Percentiles rank a stretch among this genome's conserved stretches.
Conservation (phyloP, 257 asterid species). For the Nicotiana sylvestris region DNA sequence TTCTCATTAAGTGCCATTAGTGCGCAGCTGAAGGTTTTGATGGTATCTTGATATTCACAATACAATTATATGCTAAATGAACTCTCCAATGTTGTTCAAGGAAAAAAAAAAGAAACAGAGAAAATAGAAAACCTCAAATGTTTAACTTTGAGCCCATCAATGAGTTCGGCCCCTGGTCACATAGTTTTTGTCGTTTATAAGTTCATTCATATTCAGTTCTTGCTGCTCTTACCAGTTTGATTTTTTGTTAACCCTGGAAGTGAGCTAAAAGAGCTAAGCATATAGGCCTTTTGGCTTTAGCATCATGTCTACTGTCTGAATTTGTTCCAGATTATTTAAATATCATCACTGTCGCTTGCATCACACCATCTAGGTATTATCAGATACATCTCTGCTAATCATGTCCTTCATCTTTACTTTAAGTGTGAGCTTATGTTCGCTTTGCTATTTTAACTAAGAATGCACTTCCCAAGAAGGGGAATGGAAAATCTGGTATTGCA, state of each 20-base stretch:
- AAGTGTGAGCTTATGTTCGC: background rate
- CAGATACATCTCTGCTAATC: background rate
- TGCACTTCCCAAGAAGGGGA: too few species aligned
- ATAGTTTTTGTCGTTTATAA: background rate
- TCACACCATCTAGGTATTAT: background rate
- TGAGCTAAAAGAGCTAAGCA: background rate
- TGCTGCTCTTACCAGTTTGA: background rate
- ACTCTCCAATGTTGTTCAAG: background rate
- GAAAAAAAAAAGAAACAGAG: background rate
- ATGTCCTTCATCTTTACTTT: background rate
- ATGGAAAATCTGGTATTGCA: too few species aligned
- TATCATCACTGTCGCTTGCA: background rate
- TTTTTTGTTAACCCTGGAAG: background rate
- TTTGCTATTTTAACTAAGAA: too few species aligned
- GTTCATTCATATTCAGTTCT: background rate
- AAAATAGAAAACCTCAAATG: background rate
- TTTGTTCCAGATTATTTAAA: background rate
- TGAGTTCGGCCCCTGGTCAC: background rate
- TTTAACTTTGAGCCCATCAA: constrained; percentile 2
- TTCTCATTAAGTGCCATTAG: background rate
- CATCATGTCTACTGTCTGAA: background rate
- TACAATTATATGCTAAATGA: background rate
- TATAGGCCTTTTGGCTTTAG: background rate
- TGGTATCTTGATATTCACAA: background rate
- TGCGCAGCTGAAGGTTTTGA: background rate